Evolutionary conservation across 768 basidiomycete genomes (phyloP).

Genomic region (Auricularia sp.): DNA sequence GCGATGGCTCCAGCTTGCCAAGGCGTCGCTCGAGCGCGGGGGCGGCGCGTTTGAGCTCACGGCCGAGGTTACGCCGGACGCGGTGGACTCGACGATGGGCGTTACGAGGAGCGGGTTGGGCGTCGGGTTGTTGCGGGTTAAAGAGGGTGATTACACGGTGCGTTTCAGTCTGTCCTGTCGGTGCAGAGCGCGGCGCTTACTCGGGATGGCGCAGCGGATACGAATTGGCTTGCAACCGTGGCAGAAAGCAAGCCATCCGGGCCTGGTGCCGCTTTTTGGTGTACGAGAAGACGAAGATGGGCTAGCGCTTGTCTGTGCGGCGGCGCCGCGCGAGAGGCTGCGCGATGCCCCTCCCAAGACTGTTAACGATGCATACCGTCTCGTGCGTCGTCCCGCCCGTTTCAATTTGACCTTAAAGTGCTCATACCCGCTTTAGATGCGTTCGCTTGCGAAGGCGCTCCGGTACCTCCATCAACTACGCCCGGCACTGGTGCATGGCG

Average conservation of each 20-base stretch:
- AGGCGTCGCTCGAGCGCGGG: neutral
- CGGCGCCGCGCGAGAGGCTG: neutral
- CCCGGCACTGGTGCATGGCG: neutral
- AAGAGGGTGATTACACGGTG: too few species aligned
- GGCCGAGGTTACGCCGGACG: neutral
- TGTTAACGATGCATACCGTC: neutral
- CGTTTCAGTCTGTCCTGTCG: too few species aligned
- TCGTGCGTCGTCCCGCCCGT: neutral
- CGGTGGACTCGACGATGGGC: neutral
- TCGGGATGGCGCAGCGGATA: neutral
- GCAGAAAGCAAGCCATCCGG: neutral
- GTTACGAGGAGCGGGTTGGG: neutral
- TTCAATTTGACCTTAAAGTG: neutral
- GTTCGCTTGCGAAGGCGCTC: neutral
- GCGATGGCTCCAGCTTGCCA: neutral
- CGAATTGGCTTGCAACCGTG: neutral
- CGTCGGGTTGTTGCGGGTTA: neutral
- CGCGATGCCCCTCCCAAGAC: neutral
- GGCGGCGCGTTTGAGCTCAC: neutral
- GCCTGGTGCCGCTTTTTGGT: neutral
- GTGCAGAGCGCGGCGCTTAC: too few species aligned
- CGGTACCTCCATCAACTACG: neutral
- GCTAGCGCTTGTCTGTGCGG: neutral
- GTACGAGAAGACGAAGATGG: neutral
- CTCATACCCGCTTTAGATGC: neutral